These are phyloP conservation scores for Croton setiger DNA, from an alignment of 441 rosid species.

Conservation along the genomic window DNA sequence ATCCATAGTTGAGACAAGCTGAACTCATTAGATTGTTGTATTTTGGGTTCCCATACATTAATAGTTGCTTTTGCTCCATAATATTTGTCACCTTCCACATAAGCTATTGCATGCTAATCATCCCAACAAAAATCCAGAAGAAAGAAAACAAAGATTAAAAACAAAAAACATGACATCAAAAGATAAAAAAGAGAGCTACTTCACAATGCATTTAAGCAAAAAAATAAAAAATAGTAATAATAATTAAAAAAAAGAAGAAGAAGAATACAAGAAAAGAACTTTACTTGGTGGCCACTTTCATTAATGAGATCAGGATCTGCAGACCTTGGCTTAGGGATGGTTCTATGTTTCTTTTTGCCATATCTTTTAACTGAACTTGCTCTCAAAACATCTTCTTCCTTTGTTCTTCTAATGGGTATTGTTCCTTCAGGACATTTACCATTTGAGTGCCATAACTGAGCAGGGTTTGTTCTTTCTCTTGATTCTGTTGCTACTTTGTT, in stretches of 20 bases:
- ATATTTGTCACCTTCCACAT: slow-evolving; percentile 85
- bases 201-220: background rate
- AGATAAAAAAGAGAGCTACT: slow-evolving; percentile 7
- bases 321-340: slow-evolving; percentile 77
- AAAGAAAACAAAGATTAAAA: no score
- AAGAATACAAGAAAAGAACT: background rate
- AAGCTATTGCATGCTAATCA: slow-evolving; percentile 90
- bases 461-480: slow-evolving; percentile 45
- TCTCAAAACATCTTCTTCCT: slow-evolving; percentile 73
- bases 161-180: slow-evolving; percentile 1
- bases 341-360: slow-evolving; percentile 80
- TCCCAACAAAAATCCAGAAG: slow-evolving; percentile 15
- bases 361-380: slow-evolving; percentile 87
- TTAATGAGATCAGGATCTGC: slow-evolving; percentile 79
- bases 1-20: slow-evolving; percentile 98
- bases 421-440: slow-evolving; percentile 80
- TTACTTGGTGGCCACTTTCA: slow-evolving; percentile 92
- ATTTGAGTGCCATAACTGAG: slow-evolving; percentile 79
- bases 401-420: slow-evolving; percentile 86
- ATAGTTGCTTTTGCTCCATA: slow-evolving; percentile 96
- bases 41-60: slow-evolving; percentile 97
- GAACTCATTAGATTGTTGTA: slow-evolving; percentile 90
- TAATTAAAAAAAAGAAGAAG: background rate
- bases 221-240: background rate
- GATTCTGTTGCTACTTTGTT: slow-evolving; percentile 52